Conservation (phyloP, 2,329 filamentous ascomycete species). For the Dactylellina leptospora region DNA sequence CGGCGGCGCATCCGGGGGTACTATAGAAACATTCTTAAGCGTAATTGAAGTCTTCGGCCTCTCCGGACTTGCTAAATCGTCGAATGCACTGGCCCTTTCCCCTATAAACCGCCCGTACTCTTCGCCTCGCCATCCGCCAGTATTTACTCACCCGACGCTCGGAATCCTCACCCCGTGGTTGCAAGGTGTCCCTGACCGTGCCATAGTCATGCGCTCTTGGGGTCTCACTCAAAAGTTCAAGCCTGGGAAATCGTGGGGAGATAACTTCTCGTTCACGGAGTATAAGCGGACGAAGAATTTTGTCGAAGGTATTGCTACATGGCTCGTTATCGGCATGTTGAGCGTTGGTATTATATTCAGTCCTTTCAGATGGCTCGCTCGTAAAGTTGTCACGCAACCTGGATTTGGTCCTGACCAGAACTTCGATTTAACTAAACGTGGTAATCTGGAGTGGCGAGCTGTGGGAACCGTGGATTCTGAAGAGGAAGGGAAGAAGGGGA, state of each 20-base stretch:
- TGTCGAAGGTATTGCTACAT: constrained; percentile 65
- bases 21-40: constrained; percentile 72
- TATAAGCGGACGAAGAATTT: constrained; percentile 66
- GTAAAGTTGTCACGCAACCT: constrained; percentile 52
- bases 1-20: constrained; percentile 70
- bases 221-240: constrained; percentile 63
- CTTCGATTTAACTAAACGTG: constrained; percentile 24
- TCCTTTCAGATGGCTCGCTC: constrained; percentile 56
- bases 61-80: constrained; percentile 63
- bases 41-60: constrained; percentile 67
- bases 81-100: constrained; percentile 68
- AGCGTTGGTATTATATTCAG: constrained; percentile 60
- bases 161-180: constrained; percentile 68
- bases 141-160: constrained; percentile 66
- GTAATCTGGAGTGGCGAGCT: constrained; percentile 45
- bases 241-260: constrained; percentile 67
- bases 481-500: constrained; percentile 26
- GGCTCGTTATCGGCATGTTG: constrained; percentile 64
- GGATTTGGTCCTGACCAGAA: constrained; percentile 55
- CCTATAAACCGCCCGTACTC: constrained; percentile 62
- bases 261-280: constrained; percentile 70
- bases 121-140: constrained; percentile 61
- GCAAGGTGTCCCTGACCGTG: constrained; percentile 64
- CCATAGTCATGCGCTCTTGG: constrained; percentile 71
- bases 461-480: constrained; percentile 31